A percentile compares a stretch with the other conserved stretches of the same genome.
Conservation (phyloP, 306 rosid genomes). For the Vachellia collinsii region DNA sequence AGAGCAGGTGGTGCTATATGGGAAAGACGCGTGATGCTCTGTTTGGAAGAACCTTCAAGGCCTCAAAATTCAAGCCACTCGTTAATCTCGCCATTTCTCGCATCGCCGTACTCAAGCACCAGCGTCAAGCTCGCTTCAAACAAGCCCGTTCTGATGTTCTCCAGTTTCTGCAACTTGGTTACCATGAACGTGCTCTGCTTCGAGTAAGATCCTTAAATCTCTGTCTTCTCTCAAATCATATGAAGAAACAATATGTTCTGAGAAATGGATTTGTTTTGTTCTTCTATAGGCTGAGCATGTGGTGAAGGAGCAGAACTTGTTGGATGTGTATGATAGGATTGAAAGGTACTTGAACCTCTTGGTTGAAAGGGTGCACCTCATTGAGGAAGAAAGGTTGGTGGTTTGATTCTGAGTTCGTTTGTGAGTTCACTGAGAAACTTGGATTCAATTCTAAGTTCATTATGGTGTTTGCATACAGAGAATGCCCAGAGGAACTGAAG, state of each 20-base stretch:
- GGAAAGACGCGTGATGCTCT: slow-evolving; percentile 75
- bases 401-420: slow-evolving; percentile 10
- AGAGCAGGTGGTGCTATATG: slow-evolving; percentile 44
- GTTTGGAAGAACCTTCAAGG: slow-evolving; percentile 63
- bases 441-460: background rate
- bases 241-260: background rate
- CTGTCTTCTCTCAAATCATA: no score
- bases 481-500: slow-evolving; percentile 77
- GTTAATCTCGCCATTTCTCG: slow-evolving; percentile 74
- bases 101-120: slow-evolving; percentile 65
- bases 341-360: slow-evolving; percentile 74
- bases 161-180: slow-evolving; percentile 70
- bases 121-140: slow-evolving; percentile 58
- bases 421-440: background rate
- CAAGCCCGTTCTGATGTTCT: slow-evolving; percentile 72
- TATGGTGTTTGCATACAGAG: slow-evolving; percentile 52
- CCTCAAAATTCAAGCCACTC: slow-evolving; percentile 61
- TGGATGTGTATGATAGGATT: slow-evolving; percentile 69
- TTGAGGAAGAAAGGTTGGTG: slow-evolving; percentile 78
- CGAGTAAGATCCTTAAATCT: no score
- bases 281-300: slow-evolving; percentile 74
- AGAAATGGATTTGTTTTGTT: background rate
- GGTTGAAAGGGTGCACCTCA: slow-evolving; percentile 74
- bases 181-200: slow-evolving; percentile 80
- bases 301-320: slow-evolving; percentile 80